Percentiles rank a stretch among this genome's conserved stretches.
Conservation (phyloP, 441 rosid species). For the Adansonia madagascariensis region DNA sequence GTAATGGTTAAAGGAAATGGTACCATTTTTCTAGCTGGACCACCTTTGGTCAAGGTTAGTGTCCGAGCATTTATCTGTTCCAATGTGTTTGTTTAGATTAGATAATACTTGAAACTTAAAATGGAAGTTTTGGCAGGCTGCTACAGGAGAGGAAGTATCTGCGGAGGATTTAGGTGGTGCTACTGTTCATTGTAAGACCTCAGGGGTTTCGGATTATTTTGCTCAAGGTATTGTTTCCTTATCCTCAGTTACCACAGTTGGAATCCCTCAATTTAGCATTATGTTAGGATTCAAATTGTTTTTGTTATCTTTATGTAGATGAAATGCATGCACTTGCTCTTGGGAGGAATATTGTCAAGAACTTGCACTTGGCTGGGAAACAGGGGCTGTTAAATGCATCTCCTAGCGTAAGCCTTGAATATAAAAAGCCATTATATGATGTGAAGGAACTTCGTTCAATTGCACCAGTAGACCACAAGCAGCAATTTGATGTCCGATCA, state of each 20-base stretch:
- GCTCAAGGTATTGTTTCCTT: conserved; percentile 74
- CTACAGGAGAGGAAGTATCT: conserved; percentile 94
- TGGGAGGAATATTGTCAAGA: conserved; percentile 91
- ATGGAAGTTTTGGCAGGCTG: conserved; percentile 73
- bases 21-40: conserved; percentile 95
- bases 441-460: conserved; percentile 80
- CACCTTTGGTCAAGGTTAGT: conserved; percentile 87
- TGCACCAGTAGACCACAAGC: conserved; percentile 91
- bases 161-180: conserved; percentile 98
- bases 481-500: conserved; percentile 86
- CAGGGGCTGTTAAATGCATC: conserved; percentile 41
- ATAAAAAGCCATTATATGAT: conserved; percentile 80
- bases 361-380: conserved; percentile 88
- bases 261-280: conserved; percentile 12
- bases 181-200: conserved; percentile 82
- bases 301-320: conserved; percentile 53
- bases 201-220: conserved; percentile 97
- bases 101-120: conserved; percentile 31
- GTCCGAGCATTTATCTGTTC: background rate
- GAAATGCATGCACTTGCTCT: conserved; percentile 92
- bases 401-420: conserved; percentile 45
- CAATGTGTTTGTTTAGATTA: conserved; percentile 18
- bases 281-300: background rate
- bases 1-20: conserved; percentile 98
- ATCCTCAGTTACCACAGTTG: background rate